Base-by-base conservation (phyloP, 768 basidiomycete species). In the Leccinum rimulosum region DNA sequence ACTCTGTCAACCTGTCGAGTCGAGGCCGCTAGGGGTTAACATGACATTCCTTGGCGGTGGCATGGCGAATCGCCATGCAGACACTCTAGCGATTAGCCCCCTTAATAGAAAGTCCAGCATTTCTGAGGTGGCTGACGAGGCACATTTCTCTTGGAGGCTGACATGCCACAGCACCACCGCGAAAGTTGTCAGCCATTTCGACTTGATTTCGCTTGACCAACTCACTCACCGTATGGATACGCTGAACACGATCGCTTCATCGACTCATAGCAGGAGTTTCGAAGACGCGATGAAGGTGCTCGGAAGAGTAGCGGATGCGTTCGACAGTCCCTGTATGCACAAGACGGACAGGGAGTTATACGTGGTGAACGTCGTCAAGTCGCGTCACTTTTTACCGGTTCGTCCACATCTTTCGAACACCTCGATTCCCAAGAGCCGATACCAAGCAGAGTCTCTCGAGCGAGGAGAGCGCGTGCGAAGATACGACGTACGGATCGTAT, bases 241-340 rank as follows among this genome's bases (percentile, higher is more conserved):
- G 14, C 14, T 14, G 48, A 50, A 19, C 52, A 35, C n/a, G n/a
- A 54, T 38, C 19, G 54, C 49, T 31, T 36, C 59, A 5, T 22
- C 56, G 6, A 36, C 30, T 4, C 50, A 47, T 6, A 48, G 17
- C 3, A 33, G 11, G 36, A 31, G 58, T 11, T 15, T 52, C 0
- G 62, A 62, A 33, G 68, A 72, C 25, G 68, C 58, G 0, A 11
- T 73, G 1, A 61, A 61, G 53, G 59, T 72, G 35, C 66, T 72
- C 2, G 70, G 61, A 53, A 62, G 68, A 52, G 62, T 72, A 1
- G 72, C 70, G 19, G 72, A 72, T 22, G 70, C 70, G 31, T 72
- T 73, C 43, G 70, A 72, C 52, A 52, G 65, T 51, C 70, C 70
- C 1, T 50, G 66, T 7, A 33, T 57, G 36, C 57, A 60, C 56